Conservation (phyloP, 2,329 filamentous ascomycete species). For the Diaporthe helianthi region DNA sequence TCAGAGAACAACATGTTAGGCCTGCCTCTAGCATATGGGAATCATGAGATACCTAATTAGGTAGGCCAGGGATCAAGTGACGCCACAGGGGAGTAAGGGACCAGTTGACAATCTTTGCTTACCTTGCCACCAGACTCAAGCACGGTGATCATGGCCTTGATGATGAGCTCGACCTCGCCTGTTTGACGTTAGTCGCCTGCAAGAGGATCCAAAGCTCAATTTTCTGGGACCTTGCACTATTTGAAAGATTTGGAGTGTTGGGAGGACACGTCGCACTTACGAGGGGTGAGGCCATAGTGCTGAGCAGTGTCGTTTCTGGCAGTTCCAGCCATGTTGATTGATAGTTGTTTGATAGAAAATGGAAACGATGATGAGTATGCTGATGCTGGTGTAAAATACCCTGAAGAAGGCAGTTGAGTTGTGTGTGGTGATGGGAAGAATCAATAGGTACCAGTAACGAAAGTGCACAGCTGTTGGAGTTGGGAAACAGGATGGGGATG, state of each 20-base stretch:
- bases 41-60: background rate
- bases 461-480: background rate
- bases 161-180: slow-evolving; percentile 1
- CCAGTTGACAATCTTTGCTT: background rate
- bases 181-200: background rate
- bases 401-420: background rate
- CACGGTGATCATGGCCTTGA: slow-evolving; percentile 15
- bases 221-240: background rate
- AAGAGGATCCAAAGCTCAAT: background rate
- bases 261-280: background rate
- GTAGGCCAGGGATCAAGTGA: no score
- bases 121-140: background rate
- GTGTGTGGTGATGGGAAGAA: background rate
- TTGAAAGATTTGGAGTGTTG: background rate
- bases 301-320: background rate
- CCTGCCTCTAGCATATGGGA: background rate
- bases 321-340: slow-evolving; percentile 2
- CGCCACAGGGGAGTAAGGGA: background rate
- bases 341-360: background rate
- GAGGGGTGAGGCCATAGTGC: background rate
- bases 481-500: background rate
- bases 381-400: background rate
- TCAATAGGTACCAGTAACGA: background rate
- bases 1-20: background rate
- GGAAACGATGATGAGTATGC: background rate